Evolutionary conservation across 2,329 filamentous ascomycete species (phyloP), one percentile per base, ranked within the genome.

Genomic region (Rachicladosporium sp.): DNA sequence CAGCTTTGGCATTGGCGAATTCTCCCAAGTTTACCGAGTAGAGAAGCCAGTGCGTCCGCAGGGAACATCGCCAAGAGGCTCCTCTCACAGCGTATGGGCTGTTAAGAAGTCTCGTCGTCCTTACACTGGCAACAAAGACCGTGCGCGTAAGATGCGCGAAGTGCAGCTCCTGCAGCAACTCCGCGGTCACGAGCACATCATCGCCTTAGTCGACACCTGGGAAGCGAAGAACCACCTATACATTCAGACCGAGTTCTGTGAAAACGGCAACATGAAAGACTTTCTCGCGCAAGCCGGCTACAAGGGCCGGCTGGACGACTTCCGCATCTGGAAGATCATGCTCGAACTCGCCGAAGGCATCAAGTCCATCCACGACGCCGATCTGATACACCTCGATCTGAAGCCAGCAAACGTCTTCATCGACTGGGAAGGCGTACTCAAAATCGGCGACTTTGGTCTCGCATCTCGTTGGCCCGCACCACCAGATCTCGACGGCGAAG

Each of bases 321-420:
- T 98, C 64, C 77, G 91, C 45, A 95, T 96, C 60, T 98, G 91
- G 86, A 98, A 98, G 67, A 89, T 96, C 42, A 67, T 96, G 51
- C 74, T 94, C 32, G 91, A 98, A 60, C 64, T 94, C 43, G 39
- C 41, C 10, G 47, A 93, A 83, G 91, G 91, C 30, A 62, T 98
- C 46, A 81, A 86, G 60, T 82, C 89, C 46, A 91, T 98, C 37
- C 91, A 98, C 55, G 77, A 88, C 50, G 79, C 79, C 40, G 84
- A 84, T 4, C 93, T 88, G 53, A 82, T 89, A 52, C 84, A 93
- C 50, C 71, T 91, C 31, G 84, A 93, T 53, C 64, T 93, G 48
- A 93, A 93, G 64, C 84, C 84, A 2, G 84, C 84, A 31, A 93
- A 91, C 48, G 73, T 93, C 48, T 70, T 93, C 51, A 80, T 93